These are phyloP conservation scores for Mortierella sp. DNA, from an alignment of 371 early-diverging fungal genomes.

Conservation along the genomic window DNA sequence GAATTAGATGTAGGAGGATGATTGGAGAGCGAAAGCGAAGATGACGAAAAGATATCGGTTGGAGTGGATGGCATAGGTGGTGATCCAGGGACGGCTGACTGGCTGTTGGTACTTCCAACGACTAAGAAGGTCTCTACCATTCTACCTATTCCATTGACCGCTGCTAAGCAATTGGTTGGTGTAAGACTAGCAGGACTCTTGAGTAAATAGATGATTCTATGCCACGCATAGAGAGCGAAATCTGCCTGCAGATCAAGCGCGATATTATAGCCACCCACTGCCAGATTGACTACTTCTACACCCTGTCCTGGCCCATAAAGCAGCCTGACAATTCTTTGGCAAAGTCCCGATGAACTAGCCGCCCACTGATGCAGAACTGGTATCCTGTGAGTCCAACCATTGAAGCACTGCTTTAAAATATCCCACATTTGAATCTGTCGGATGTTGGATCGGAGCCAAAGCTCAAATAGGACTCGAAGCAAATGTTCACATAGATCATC, in stretches of 20 bases:
- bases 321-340: conserved; percentile 70
- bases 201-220: conserved; percentile 74
- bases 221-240: conserved; percentile 82
- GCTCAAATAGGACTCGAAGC: conserved; percentile 77
- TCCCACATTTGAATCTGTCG: conserved; percentile 82
- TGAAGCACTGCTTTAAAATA: conserved; percentile 71
- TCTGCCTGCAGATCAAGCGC: conserved; percentile 73
- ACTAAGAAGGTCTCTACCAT: conserved; percentile 71
- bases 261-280: conserved; percentile 68
- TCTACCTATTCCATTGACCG: conserved; percentile 75
- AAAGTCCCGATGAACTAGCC: conserved; percentile 68
- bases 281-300: conserved; percentile 63
- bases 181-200: conserved; percentile 73
- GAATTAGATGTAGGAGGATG: conserved; percentile 12
- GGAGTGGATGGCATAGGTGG: conserved; percentile 42
- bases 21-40: conserved; percentile 22
- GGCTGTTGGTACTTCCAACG: conserved; percentile 52
- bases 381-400: conserved; percentile 80
- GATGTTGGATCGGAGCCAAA: conserved; percentile 79
- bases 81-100: conserved; percentile 43
- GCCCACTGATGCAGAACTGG: conserved; percentile 81
- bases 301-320: conserved; percentile 75
- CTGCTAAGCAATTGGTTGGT: conserved; percentile 73
- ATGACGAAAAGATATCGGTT: conserved; percentile 49
- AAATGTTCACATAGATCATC: conserved; percentile 82